Base-by-base conservation (phyloP, 2,329 filamentous ascomycete genomes). In the Arthrobotrys musiformis region DNA sequence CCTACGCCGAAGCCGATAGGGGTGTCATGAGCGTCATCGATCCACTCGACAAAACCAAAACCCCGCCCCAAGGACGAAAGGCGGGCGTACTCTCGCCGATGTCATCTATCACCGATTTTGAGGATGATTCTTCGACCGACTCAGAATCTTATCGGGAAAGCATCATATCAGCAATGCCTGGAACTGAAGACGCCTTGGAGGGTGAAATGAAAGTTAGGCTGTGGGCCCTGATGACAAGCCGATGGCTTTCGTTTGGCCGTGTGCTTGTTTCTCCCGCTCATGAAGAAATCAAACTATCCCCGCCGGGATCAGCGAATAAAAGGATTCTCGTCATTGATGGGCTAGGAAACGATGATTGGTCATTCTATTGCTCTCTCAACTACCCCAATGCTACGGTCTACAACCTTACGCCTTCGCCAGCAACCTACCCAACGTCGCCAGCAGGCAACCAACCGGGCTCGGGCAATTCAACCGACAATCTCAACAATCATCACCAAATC, bases 291-390 rank as follows among this genome's bases (percentile, higher is more conserved):
- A 85, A 88, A 56, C 37, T 22, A 28, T 42, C 64, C 2, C 33
- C 30, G 30, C 28, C 64, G 17, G 56, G 62, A 24, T 69, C 70
- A 6, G 13, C 84, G 81, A 84, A 91, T 86, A 84, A 88, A 84
- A 67, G 90, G 85, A 89, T 95, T 26, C 86, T 95, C 2, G 90
- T 95, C 17, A 87, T 95, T 70, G 92, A 95, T 83, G 92, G 92
- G 4, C 89, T 95, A 30, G 92, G 92, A n/a, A 94, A 93, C 83
- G 90, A 91, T 79, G 92, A 95, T 81, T 95, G 92, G 92, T 94
- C 92, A 0, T 94, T 93, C 82, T 94, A 93, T 80, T 92, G 92
- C 19, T 91, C 92, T 5, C 89, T 94, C 81, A 93, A 91, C 0
- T 94, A 94, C 79, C 90, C 91, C 0, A 86, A 86, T 0, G 90